Percentiles rank a stretch among this genome's conserved stretches.
These are phyloP conservation scores for Kodamaea suecica DNA, from an alignment of 1,139 yeast genomes.

Conservation along the genomic window DNA sequence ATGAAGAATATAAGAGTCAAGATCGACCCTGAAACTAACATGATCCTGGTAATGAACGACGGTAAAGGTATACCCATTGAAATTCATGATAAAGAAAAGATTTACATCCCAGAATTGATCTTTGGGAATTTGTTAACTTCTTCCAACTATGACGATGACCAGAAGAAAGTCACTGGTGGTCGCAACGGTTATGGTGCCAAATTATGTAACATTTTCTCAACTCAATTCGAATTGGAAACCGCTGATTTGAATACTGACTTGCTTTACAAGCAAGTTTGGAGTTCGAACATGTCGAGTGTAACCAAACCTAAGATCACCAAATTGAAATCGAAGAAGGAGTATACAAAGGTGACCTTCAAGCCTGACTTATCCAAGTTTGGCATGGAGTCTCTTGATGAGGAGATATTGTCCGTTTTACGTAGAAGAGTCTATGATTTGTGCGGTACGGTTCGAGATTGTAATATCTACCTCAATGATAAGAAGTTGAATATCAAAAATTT, in stretches of 20 bases:
- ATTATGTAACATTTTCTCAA: slow-evolving; percentile 84
- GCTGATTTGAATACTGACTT: slow-evolving; percentile 68
- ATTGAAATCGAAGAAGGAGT: slow-evolving; percentile 64
- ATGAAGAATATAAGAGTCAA: slow-evolving; percentile 84
- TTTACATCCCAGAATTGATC: slow-evolving; percentile 93
- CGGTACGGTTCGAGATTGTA: slow-evolving; percentile 88
- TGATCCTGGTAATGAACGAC: slow-evolving; percentile 82
- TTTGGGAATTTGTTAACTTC: slow-evolving; percentile 95
- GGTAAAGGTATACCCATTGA: slow-evolving; percentile 97
- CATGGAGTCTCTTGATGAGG: slow-evolving; percentile 80
- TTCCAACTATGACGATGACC: slow-evolving; percentile 92
- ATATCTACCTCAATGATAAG: slow-evolving; percentile 75
- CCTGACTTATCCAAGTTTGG: slow-evolving; percentile 86
- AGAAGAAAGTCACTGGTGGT: slow-evolving; percentile 97
- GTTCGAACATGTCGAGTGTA: slow-evolving; percentile 76
- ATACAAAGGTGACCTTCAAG: slow-evolving; percentile 81
- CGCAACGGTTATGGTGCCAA: slow-evolving; percentile 99
- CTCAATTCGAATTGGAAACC: slow-evolving; percentile 84
- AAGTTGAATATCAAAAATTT: slow-evolving; percentile 68
- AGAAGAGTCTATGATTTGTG: slow-evolving; percentile 96
- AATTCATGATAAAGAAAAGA: slow-evolving; percentile 85
- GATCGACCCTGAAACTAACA: slow-evolving; percentile 71
- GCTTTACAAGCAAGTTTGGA: slow-evolving; percentile 81
- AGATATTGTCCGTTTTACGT: slow-evolving; percentile 76
- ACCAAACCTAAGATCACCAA: slow-evolving; percentile 71